Percentiles rank a stretch among this genome's conserved stretches.
Evolutionary conservation across 306 rosid genomes (phyloP).

Genomic region (Vigna unguiculata): DNA sequence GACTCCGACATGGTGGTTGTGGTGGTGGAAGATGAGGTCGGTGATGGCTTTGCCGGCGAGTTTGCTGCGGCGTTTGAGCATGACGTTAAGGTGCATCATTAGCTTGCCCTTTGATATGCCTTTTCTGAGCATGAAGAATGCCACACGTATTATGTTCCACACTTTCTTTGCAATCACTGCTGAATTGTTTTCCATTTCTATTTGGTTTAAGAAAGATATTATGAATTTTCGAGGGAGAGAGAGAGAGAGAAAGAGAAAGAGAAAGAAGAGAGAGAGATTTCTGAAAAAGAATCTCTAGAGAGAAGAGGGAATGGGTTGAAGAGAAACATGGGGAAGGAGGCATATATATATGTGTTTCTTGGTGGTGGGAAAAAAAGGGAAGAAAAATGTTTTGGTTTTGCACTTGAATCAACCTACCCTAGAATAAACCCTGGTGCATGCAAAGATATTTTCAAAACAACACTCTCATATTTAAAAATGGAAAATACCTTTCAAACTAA

Average conservation of each 20-base stretch:
- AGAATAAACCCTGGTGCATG: conserved; percentile 13
- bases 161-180: conserved; percentile 60
- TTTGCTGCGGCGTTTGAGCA: conserved; percentile 86
- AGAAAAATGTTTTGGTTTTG: conserved; percentile 43
- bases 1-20: conserved; percentile 26
- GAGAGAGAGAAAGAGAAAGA: conserved; percentile 26
- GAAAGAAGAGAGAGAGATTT: neutral
- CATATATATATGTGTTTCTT: conserved; percentile 45
- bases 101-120: conserved; percentile 78
- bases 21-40: conserved; percentile 71
- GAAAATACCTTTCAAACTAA: no score
- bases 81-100: conserved; percentile 67
- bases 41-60: conserved; percentile 80
- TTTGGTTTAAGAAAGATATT: neutral
- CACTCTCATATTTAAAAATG: neutral
- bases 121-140: conserved; percentile 75
- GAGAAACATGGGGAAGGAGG: conserved; percentile 22
- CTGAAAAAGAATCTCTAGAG: neutral
- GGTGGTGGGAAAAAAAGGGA: conserved; percentile 1
- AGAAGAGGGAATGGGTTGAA: conserved; percentile 31
- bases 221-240: conserved; percentile 28
- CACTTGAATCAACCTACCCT: conserved; percentile 35
- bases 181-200: conserved; percentile 58
- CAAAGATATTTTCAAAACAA: conserved; percentile 39
- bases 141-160: conserved; percentile 71